These are phyloP conservation scores for Nicotiana sylvestris DNA, from an alignment of 257 asterid species.

Conservation along the genomic window DNA sequence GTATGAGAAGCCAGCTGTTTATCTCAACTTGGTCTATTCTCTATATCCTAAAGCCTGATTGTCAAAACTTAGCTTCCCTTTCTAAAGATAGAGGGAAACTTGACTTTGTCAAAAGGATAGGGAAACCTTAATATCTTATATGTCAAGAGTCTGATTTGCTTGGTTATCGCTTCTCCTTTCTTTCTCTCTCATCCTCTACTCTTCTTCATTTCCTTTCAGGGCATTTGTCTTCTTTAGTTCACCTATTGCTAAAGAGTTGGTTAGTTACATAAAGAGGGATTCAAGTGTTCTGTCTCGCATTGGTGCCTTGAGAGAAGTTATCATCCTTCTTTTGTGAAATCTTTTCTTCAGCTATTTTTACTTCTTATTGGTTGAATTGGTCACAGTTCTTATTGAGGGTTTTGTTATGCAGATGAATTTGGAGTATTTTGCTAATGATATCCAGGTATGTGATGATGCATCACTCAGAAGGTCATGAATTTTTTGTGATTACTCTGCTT, in stretches of 20 bases:
- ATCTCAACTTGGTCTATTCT: slow-evolving; percentile 10
- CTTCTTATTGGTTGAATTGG: slow-evolving; percentile 15
- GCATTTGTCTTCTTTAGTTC: slow-evolving; percentile 98
- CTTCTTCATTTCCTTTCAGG: slow-evolving; percentile 34
- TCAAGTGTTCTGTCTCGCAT: slow-evolving; percentile 86
- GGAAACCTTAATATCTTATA: background rate
- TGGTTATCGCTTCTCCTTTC: background rate
- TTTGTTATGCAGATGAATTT: slow-evolving; percentile 83
- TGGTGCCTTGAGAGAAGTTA: slow-evolving; percentile 97
- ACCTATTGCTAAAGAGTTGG: slow-evolving; percentile 77
- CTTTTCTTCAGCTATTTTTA: slow-evolving; percentile 17
- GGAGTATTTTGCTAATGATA: slow-evolving; percentile 92
- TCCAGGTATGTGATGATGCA: slow-evolving; percentile 62
- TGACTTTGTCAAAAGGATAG: background rate
- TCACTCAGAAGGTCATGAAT: background rate
- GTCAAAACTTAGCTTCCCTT: background rate
- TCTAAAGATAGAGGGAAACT: background rate
- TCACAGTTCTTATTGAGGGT: slow-evolving; percentile 30
- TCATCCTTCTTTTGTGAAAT: slow-evolving; percentile 5
- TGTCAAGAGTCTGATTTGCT: background rate
- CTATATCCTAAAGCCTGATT: background rate
- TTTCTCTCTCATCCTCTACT: background rate
- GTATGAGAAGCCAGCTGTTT: background rate
- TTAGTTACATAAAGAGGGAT: slow-evolving; percentile 74
- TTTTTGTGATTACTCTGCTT: background rate